A percentile compares a stretch with the other conserved stretches of the same genome.
phyloP scores from a whole-genome alignment of 164 flowering plant genomes.

The Dillenia turbinata region DNA sequence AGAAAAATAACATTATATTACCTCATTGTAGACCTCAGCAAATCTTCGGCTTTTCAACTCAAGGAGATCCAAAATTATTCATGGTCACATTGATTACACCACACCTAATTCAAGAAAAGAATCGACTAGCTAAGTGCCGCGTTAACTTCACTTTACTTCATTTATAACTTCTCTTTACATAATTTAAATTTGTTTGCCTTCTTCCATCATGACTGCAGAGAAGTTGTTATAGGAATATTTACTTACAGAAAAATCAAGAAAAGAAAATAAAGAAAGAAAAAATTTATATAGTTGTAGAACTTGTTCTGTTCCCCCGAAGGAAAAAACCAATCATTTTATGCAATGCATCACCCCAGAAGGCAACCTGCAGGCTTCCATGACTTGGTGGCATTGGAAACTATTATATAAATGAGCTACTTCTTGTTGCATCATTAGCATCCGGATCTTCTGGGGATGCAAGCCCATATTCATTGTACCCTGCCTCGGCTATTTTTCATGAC shows the following conservation, averaged over 20 bases:
- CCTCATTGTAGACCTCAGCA: slow-evolving; percentile 91
- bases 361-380: slow-evolving; percentile 12
- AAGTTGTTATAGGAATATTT: no score
- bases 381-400: neutral
- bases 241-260: no score
- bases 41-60: slow-evolving; percentile 94
- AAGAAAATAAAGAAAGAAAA: neutral
- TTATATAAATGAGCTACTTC: slow-evolving; percentile 14
- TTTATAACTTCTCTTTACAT: no score
- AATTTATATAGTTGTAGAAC: slow-evolving; percentile 24
- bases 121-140: no score
- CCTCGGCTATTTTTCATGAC: slow-evolving; percentile 39
- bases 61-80: slow-evolving; percentile 98
- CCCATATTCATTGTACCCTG: slow-evolving; percentile 91
- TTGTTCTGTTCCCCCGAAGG: slow-evolving; percentile 97
- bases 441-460: slow-evolving; percentile 57
- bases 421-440: slow-evolving; percentile 23
- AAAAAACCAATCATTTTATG: slow-evolving; percentile 20
- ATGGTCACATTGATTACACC: slow-evolving; percentile 81
- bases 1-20: slow-evolving; percentile 15
- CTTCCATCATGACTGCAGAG: no score
- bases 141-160: no score
- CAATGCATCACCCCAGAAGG: no score
- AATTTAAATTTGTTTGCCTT: no score
- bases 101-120: no score